Conservation (phyloP, 225 moss, liverwort and hornwort genomes). For the Bryum argenteum region DNA sequence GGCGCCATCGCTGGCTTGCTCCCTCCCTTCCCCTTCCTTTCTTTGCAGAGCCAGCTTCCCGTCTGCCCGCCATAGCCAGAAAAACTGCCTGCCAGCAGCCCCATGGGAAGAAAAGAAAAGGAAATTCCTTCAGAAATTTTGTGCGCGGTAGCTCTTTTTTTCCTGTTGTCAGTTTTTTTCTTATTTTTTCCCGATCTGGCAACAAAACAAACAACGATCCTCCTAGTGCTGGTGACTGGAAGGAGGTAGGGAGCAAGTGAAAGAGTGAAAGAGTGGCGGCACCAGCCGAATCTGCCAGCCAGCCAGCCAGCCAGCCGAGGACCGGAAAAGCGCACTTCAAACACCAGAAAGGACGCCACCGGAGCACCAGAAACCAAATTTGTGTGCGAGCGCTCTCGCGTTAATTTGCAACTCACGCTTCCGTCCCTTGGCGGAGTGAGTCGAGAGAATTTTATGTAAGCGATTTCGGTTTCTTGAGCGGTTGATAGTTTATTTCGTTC, state of each 20-base stretch:
- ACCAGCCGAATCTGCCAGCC: conserved; percentile 30
- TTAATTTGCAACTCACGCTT: conserved; percentile 43
- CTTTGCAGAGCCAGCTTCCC: neutral
- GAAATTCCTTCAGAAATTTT: neutral
- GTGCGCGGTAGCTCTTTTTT: too few species aligned
- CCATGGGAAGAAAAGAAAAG: neutral
- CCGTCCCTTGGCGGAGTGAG: conserved; percentile 20
- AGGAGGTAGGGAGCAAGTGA: too few species aligned
- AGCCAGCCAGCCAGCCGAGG: conserved; percentile 4
- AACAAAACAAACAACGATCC: neutral
- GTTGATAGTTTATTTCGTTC: neutral
- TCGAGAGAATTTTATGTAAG: conserved; percentile 20
- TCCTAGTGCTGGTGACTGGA: conserved; percentile 9
- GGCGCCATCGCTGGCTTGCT: neutral
- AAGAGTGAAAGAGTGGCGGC: conserved; percentile 29
- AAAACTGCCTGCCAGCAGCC: conserved; percentile 26
- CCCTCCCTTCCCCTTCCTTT: conserved; percentile 25
- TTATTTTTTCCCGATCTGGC: conserved; percentile 19
- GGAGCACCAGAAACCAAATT: neutral
- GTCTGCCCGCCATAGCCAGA: conserved; percentile 47
- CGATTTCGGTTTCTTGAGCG: conserved; percentile 31
- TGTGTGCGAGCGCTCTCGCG: neutral
- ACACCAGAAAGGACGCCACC: conserved; percentile 27
- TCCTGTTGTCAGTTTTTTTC: neutral
- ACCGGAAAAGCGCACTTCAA: conserved; percentile 41